These are phyloP conservation scores for Populus simonii DNA, from an alignment of 345 rosid genomes.

Conservation along the genomic window DNA sequence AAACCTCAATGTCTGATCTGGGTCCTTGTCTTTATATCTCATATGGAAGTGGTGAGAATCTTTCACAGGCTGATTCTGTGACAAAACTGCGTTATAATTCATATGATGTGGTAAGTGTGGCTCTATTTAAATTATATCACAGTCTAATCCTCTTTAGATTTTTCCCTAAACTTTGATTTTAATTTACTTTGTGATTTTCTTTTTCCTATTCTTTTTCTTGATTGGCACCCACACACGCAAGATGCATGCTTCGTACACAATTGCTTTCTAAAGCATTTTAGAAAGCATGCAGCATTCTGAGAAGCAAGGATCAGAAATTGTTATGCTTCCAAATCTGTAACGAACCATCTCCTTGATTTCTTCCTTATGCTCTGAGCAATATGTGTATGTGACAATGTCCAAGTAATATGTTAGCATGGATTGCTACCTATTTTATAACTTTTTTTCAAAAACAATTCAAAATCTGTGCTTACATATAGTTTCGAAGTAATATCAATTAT, in stretches of 20 bases:
- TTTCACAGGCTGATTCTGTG: conserved; percentile 48
- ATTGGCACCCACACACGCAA: background rate
- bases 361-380: background rate
- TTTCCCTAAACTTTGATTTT: background rate
- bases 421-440: background rate
- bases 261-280: background rate
- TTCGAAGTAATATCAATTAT: background rate
- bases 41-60: conserved; percentile 68
- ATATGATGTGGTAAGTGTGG: conserved; percentile 64
- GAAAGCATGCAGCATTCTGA: background rate
- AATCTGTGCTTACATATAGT: background rate
- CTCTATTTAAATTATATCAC: conserved; percentile 3
- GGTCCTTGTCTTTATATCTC: conserved; percentile 84
- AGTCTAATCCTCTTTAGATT: background rate
- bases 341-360: background rate
- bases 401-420: background rate
- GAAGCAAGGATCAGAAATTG: background rate
- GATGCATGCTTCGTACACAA: background rate
- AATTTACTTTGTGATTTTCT: background rate
- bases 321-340: background rate
- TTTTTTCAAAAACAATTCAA: background rate
- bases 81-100: conserved; percentile 63
- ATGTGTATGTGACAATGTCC: background rate
- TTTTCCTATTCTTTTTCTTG: background rate
- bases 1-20: conserved; percentile 45